Conservation (phyloP, 768 basidiomycete genomes). For the Auricularia sp. region DNA sequence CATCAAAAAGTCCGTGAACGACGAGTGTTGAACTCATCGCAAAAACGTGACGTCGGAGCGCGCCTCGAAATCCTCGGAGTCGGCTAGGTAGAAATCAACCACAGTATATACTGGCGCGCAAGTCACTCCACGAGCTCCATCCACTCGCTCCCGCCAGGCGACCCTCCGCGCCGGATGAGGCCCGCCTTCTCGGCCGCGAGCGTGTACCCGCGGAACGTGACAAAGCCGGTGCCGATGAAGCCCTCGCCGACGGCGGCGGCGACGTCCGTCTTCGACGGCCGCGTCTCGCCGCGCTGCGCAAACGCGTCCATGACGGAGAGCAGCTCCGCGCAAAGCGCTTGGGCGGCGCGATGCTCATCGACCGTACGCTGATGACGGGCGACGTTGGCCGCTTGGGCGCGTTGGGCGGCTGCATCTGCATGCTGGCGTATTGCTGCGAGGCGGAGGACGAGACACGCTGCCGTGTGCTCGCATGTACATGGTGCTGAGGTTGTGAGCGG, state of each 20-base stretch:
- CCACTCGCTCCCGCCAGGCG: neutral
- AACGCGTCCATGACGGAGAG: neutral
- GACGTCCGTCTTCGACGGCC: neutral
- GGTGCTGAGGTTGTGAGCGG: too few species aligned
- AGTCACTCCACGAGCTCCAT: neutral
- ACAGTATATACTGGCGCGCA: too few species aligned
- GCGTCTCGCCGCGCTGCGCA: neutral
- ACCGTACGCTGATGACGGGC: neutral
- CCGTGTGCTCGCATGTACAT: too few species aligned
- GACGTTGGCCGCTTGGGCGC: too few species aligned
- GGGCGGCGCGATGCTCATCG: neutral
- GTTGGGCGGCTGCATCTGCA: too few species aligned
- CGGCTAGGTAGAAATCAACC: too few species aligned
- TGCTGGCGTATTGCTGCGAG: too few species aligned
- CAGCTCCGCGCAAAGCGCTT: neutral
- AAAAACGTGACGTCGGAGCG: too few species aligned
- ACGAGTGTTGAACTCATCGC: too few species aligned
- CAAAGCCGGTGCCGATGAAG: neutral
- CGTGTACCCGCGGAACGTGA: neutral
- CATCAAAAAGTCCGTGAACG: too few species aligned
- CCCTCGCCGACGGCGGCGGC: neutral
- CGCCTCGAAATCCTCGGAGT: too few species aligned
- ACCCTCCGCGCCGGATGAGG: neutral
- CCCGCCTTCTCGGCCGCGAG: slow-evolving; percentile 1
- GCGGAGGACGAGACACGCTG: too few species aligned